These are phyloP conservation scores for Paspalum notatum DNA, from an alignment of 176 grass and related monocot genomes.

Conservation along the genomic window DNA sequence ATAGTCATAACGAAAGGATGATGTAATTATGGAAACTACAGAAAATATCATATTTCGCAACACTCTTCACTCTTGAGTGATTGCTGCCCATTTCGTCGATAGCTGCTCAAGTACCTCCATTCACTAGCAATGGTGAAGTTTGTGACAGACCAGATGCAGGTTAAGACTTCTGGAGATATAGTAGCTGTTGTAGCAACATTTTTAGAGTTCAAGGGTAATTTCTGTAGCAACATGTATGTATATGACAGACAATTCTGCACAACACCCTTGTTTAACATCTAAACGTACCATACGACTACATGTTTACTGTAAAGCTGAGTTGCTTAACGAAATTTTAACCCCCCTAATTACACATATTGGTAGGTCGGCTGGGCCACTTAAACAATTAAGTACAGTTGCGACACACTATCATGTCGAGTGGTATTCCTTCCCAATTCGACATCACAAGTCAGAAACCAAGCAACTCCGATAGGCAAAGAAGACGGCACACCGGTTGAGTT, in stretches of 20 bases:
- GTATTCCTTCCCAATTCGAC: background rate
- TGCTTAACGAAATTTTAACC: background rate
- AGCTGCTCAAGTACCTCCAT: slow-evolving; percentile 4
- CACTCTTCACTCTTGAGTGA: background rate
- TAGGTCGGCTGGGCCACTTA: background rate
- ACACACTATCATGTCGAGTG: background rate
- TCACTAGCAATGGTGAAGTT: slow-evolving; percentile 10
- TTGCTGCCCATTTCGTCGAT: slow-evolving; percentile 12
- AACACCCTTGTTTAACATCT: background rate
- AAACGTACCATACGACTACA: background rate
- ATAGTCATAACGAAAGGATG: background rate
- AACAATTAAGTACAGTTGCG: background rate
- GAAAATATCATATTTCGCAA: background rate
- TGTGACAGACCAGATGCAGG: background rate
- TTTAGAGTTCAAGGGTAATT: background rate
- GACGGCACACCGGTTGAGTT: slow-evolving; percentile 56
- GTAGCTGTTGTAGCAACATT: background rate
- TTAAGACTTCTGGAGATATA: background rate
- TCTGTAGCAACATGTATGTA: background rate
- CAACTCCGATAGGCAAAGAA: background rate
- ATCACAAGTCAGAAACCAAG: slow-evolving; percentile 16
- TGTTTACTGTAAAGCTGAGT: background rate
- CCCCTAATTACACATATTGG: background rate
- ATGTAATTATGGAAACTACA: background rate
- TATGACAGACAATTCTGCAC: background rate